These are phyloP conservation scores for Metarhizium album DNA, from an alignment of 2,329 filamentous ascomycete species.

Conservation along the genomic window DNA sequence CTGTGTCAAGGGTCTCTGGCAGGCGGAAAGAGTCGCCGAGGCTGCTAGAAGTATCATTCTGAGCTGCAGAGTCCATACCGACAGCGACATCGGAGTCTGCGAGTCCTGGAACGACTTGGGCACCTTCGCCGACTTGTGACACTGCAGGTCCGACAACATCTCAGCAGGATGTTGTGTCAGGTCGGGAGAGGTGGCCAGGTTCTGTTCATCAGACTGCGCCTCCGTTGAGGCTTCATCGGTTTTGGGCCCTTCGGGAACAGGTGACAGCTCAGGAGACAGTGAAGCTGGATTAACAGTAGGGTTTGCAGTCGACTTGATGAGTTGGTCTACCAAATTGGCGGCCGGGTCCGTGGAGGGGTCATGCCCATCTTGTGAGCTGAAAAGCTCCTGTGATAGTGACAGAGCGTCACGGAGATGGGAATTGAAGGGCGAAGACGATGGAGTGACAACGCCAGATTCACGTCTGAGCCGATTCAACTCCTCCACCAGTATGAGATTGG, in stretches of 20 bases:
- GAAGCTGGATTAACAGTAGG: constrained; percentile 51
- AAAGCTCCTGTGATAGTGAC: constrained; percentile 49
- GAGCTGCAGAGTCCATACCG: constrained; percentile 41
- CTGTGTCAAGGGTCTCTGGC: constrained; percentile 58
- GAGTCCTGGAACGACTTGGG: constrained; percentile 34
- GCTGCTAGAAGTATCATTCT: constrained; percentile 53
- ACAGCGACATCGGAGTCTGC: constrained; percentile 28
- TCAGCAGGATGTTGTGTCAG: constrained; percentile 99
- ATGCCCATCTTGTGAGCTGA: constrained; percentile 35
- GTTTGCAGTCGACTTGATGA: constrained; percentile 27
- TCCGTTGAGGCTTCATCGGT: constrained; percentile 10
- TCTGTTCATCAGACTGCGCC: constrained; percentile 15
- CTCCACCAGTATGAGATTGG: constrained; percentile 36
- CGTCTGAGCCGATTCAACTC: constrained; percentile 39
- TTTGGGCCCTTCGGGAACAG: constrained; percentile 33
- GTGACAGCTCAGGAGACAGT: constrained; percentile 45
- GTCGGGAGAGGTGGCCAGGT: constrained; percentile 53
- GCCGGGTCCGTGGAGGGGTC: constrained; percentile 17
- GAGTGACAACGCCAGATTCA: constrained; percentile 29
- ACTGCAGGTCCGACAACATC: constrained; percentile 99
- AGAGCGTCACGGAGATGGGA: constrained; percentile 33
- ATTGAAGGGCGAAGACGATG: constrained; percentile 31
- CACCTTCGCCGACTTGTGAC: constrained; percentile 81
- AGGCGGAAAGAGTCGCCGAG: constrained; percentile 58
- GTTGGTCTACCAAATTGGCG: constrained; percentile 30